phyloP scores from a whole-genome alignment of 169 alveolate species.

The Plasmodium reichenowi region DNA sequence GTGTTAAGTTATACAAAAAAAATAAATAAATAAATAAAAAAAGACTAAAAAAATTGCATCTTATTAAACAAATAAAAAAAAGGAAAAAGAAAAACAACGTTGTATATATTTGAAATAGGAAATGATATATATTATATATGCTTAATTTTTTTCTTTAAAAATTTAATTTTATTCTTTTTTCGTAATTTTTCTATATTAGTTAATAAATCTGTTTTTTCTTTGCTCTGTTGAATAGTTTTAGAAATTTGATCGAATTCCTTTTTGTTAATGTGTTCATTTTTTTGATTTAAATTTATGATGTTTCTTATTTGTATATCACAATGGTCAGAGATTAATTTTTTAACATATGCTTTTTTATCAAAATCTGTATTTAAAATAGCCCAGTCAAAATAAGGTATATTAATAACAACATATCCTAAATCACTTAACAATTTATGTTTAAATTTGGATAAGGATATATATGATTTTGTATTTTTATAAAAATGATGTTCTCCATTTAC shows the following conservation, averaged over 20 bases:
- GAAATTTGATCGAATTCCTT: constrained; percentile 7
- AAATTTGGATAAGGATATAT: constrained; percentile 89
- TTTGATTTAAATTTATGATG: constrained; percentile 23
- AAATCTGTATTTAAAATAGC: constrained; percentile 30
- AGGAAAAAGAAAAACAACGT: background rate
- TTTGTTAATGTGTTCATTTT: background rate
- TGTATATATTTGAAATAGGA: background rate
- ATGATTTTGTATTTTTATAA: constrained; percentile 89
- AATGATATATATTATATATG: constrained; percentile 1
- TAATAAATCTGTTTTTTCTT: constrained; percentile 18
- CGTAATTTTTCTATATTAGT: constrained; percentile 22
- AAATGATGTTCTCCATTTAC: constrained; percentile 94
- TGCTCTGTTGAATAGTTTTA: constrained; percentile 10
- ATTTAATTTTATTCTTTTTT: constrained; percentile 36
- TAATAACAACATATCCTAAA: constrained; percentile 89
- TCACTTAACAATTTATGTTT: constrained; percentile 92
- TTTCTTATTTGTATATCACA: constrained; percentile 7
- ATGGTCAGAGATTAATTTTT: constrained; percentile 28
- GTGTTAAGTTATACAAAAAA: too few relatives aligned
- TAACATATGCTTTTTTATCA: constrained; percentile 56
- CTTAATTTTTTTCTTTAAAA: constrained; percentile 50
- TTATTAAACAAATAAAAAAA: background rate
- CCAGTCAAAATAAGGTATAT: constrained; percentile 87
- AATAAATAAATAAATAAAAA: background rate
- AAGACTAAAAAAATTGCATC: too few relatives aligned